A percentile compares a stretch with the other conserved stretches of the same genome.
Evolutionary conservation across 139 green algal genomes (phyloP).

Genomic region (Tetratostichococcus sp.): DNA sequence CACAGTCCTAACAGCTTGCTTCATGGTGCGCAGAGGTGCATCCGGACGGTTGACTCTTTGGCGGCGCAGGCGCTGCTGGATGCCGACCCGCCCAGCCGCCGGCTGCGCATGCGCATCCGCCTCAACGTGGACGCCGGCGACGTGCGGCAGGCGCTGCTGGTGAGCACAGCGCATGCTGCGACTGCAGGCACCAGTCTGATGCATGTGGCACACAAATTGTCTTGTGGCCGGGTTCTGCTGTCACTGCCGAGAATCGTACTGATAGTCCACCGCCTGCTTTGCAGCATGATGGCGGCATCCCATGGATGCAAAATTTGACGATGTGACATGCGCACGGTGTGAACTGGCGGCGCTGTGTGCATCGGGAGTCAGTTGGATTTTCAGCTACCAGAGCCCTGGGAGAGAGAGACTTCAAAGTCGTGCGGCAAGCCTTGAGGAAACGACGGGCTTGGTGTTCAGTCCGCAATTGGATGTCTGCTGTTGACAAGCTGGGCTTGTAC

Average conservation of each 20-base stretch:
- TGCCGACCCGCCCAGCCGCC: slow-evolving; percentile 19
- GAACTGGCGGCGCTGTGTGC: no score
- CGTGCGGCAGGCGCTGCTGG: slow-evolving; percentile 13
- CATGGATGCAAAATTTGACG: slow-evolving; percentile 24
- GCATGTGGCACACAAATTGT: no score
- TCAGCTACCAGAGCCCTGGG: no score
- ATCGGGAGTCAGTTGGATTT: no score
- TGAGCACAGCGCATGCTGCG: no score
- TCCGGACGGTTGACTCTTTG: slow-evolving; percentile 26
- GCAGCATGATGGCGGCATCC: slow-evolving; percentile 18
- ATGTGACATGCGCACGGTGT: not conserved
- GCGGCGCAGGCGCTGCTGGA: slow-evolving; percentile 40
- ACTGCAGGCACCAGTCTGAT: no score
- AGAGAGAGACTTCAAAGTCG: no score
- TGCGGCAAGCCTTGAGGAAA: no score
- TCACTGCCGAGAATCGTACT: not conserved
- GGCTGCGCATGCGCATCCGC: slow-evolving; percentile 31
- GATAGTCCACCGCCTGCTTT: slow-evolving; percentile 1
- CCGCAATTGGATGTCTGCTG: no score
- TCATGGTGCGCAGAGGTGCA: slow-evolving; percentile 2
- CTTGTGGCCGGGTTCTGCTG: not conserved
- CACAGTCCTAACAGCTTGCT: no score
- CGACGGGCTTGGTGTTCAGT: no score
- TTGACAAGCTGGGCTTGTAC: no score
- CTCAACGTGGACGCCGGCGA: slow-evolving; percentile 44